Percentiles rank a stretch among this genome's conserved stretches.
phyloP scores from a whole-genome alignment of 192 early-diverging fungal species.

The Martensiomyces pterosporus region DNA sequence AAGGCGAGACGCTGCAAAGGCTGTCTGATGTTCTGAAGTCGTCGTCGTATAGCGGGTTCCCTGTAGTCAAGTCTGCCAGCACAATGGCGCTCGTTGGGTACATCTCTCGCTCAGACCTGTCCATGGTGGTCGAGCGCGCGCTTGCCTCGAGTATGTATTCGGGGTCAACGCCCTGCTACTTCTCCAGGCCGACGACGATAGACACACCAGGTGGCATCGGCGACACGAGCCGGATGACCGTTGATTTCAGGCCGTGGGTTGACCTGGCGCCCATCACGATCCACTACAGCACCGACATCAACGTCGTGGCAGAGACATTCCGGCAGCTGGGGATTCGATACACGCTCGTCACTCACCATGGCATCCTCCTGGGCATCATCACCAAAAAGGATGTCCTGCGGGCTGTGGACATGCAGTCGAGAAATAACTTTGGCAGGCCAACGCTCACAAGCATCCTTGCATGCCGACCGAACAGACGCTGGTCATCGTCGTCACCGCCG shows the following conservation, averaged over 20 bases:
- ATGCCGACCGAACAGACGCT: neutral
- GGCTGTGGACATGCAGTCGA: constrained; percentile 41
- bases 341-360: constrained; percentile 57
- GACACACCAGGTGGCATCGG: too few relatives aligned
- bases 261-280: constrained; percentile 67
- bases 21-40: constrained; percentile 43
- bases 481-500: constrained; percentile 1
- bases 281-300: constrained; percentile 57
- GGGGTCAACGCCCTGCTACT: constrained; percentile 6
- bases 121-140: constrained; percentile 27
- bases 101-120: constrained; percentile 59
- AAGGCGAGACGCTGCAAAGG: constrained; percentile 48
- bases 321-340: constrained; percentile 64
- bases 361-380: constrained; percentile 58
- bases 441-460: constrained; percentile 15
- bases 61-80: constrained; percentile 57
- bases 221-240: neutral
- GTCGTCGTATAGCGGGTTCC: constrained; percentile 66
- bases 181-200: neutral
- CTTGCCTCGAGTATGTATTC: constrained; percentile 17
- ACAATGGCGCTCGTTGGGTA: constrained; percentile 67
- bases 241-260: constrained; percentile 67
- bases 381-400: constrained; percentile 70
- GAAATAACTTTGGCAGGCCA: constrained; percentile 22
- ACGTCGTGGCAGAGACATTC: constrained; percentile 63